Percentiles rank a stretch among this genome's conserved stretches.
Conservation (phyloP, 2,329 filamentous ascomycete species). For the Bimuria novae-zelandiae region DNA sequence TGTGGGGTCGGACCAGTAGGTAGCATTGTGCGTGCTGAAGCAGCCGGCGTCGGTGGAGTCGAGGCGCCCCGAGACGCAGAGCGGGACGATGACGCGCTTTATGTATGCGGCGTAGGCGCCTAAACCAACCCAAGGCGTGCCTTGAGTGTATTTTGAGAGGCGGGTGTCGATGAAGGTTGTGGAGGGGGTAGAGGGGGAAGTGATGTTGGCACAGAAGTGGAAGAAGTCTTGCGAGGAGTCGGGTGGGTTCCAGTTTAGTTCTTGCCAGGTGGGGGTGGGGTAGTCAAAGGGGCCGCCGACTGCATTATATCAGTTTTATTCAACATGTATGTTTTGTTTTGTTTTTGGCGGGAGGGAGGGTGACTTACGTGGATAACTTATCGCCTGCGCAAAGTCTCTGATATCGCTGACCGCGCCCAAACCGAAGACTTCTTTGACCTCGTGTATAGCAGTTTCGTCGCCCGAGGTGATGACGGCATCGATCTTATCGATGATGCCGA, state of each 20-base stretch:
- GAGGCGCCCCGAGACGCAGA: slow-evolving; percentile 50
- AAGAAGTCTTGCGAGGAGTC: slow-evolving; percentile 56
- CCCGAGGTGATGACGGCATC: slow-evolving; percentile 52
- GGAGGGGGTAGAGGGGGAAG: slow-evolving; percentile 51
- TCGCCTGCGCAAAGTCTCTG: slow-evolving; percentile 55
- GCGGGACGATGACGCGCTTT: slow-evolving; percentile 51
- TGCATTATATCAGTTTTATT: not conserved
- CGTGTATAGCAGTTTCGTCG: slow-evolving; percentile 49
- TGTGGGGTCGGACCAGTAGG: slow-evolving; percentile 51
- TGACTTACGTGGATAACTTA: slow-evolving; percentile 48
- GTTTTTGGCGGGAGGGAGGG: not conserved
- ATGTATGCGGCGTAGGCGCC: slow-evolving; percentile 60
- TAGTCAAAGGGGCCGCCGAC: slow-evolving; percentile 56
- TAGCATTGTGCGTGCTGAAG: slow-evolving; percentile 51
- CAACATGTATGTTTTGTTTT: too few relatives aligned
- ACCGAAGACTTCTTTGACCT: slow-evolving; percentile 56
- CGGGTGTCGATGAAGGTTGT: slow-evolving; percentile 52
- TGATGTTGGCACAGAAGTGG: slow-evolving; percentile 58
- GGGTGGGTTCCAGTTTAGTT: slow-evolving; percentile 55
- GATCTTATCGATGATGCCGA: slow-evolving; percentile 56
- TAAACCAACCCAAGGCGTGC: slow-evolving; percentile 56
- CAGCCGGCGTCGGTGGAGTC: slow-evolving; percentile 49
- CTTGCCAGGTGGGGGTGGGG: slow-evolving; percentile 59
- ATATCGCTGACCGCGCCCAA: slow-evolving; percentile 52
- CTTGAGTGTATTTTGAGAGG: slow-evolving; percentile 55